phyloP scores from a whole-genome alignment of 108 stramenopile species.

The Cyclostephanos tholiformis region DNA sequence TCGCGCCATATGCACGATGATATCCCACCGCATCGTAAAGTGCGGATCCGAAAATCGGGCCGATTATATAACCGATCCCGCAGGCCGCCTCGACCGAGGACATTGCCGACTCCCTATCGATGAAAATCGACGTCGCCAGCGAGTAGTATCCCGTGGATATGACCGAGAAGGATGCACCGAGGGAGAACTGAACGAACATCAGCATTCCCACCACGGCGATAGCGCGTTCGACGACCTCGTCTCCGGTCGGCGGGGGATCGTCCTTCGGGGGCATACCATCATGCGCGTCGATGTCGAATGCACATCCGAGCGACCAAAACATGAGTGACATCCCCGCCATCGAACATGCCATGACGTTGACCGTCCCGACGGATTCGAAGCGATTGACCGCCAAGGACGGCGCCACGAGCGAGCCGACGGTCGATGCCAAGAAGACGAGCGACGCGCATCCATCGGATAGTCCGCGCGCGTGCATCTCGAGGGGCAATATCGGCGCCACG shows the following conservation, averaged over 20 bases:
- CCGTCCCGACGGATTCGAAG: conserved; percentile 34
- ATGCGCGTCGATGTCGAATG: conserved; percentile 14
- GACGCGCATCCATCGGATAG: conserved; percentile 26
- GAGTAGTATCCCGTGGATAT: conserved; percentile 52
- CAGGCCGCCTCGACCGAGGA: conserved; percentile 39
- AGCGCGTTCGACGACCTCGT: conserved; percentile 1
- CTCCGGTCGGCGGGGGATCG: too few species aligned
- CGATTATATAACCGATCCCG: conserved; percentile 41
- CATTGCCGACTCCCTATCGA: conserved; percentile 32
- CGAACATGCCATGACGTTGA: conserved; percentile 22
- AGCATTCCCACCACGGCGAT: conserved; percentile 11
- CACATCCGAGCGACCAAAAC: conserved; percentile 31
- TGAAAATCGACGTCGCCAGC: conserved; percentile 26
- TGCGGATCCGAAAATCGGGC: conserved; percentile 34
- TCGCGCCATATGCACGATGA: conserved; percentile 8
- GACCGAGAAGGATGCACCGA: conserved; percentile 31
- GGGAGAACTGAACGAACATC: conserved; percentile 20
- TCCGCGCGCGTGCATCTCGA: conserved; percentile 25
- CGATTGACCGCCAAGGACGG: conserved; percentile 19
- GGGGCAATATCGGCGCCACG: conserved; percentile 44
- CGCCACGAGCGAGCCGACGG: conserved; percentile 27
- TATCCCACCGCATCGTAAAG: conserved; percentile 42
- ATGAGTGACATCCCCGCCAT: conserved; percentile 30
- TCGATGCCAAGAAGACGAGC: conserved; percentile 36
- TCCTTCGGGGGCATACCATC: too few species aligned